phyloP scores from a whole-genome alignment of 352 stramenopile species.

The Pythium plurisporium region DNA sequence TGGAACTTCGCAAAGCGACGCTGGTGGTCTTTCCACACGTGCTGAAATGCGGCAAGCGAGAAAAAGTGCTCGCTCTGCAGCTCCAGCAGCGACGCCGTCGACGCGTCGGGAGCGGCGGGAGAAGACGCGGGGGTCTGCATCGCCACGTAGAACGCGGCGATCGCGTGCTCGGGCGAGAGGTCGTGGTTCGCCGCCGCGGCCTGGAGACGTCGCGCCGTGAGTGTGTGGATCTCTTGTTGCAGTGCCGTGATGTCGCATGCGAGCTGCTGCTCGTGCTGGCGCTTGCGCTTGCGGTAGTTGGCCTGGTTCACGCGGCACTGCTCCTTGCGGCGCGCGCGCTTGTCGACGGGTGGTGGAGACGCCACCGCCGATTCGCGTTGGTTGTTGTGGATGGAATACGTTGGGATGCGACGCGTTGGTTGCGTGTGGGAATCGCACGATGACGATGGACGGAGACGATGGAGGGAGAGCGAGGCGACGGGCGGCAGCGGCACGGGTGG shows the following conservation, averaged over 20 bases:
- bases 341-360: slow-evolving; percentile 1
- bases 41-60: slow-evolving; percentile 32
- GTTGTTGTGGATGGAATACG: no score
- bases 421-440: neutral
- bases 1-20: slow-evolving; percentile 36
- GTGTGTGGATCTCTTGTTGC: slow-evolving; percentile 34
- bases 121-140: neutral
- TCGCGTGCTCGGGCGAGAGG: neutral
- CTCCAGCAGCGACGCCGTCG: slow-evolving; percentile 1
- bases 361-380: neutral
- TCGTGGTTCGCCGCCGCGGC: neutral
- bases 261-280: slow-evolving; percentile 36
- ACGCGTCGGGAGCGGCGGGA: neutral
- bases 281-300: slow-evolving; percentile 58
- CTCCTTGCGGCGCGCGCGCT: slow-evolving; percentile 45
- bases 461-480: neutral
- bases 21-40: slow-evolving; percentile 36
- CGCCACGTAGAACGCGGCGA: slow-evolving; percentile 7
- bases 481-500: neutral
- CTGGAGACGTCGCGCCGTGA: slow-evolving; percentile 6
- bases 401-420: no score
- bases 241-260: slow-evolving; percentile 29
- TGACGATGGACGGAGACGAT: neutral
- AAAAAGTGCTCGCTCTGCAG: slow-evolving; percentile 37
- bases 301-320: slow-evolving; percentile 62